These are phyloP conservation scores for Pleurostoma richardsiae DNA, from an alignment of 2,329 filamentous ascomycete species.

Conservation along the genomic window DNA sequence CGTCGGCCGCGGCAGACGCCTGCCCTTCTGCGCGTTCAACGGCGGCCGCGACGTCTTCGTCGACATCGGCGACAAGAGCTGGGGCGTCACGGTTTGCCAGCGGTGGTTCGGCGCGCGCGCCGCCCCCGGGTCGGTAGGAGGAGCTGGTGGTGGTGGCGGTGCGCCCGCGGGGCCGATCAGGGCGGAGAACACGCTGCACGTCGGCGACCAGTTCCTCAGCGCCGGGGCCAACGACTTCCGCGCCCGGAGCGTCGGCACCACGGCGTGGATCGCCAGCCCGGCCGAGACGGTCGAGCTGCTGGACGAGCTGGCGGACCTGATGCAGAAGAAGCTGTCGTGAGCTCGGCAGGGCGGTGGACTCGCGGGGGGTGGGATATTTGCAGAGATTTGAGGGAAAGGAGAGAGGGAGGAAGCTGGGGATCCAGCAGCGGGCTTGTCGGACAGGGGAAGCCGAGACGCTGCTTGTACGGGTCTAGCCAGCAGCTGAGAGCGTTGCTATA, in stretches of 20 bases:
- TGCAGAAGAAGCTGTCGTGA: slow-evolving; percentile 36
- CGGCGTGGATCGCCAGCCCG: slow-evolving; percentile 94
- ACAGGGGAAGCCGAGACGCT: too few species aligned
- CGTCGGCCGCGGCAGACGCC: slow-evolving; percentile 47
- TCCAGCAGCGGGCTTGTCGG: too few species aligned
- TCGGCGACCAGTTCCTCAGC: slow-evolving; percentile 94
- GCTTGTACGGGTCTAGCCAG: too few species aligned
- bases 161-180: slow-evolving; percentile 42
- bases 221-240: slow-evolving; percentile 98
- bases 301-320: slow-evolving; percentile 69
- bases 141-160: slow-evolving; percentile 3
- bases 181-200: slow-evolving; percentile 79
- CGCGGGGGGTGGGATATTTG: too few species aligned
- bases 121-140: slow-evolving; percentile 4
- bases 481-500: too few species aligned
- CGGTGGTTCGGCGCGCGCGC: slow-evolving; percentile 66
- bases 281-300: slow-evolving; percentile 84
- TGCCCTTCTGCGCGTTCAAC: slow-evolving; percentile 98
- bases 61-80: slow-evolving; percentile 96
- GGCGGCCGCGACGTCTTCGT: slow-evolving; percentile 97
- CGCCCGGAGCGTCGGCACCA: slow-evolving; percentile 84
- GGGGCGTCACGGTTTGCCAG: slow-evolving; percentile 91
- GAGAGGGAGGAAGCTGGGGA: too few species aligned
- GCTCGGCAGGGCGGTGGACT: too few species aligned
- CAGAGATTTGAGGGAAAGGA: too few species aligned